Base-by-base conservation (phyloP, 345 rosid species). In the Arabidopsis suecica region DNA sequence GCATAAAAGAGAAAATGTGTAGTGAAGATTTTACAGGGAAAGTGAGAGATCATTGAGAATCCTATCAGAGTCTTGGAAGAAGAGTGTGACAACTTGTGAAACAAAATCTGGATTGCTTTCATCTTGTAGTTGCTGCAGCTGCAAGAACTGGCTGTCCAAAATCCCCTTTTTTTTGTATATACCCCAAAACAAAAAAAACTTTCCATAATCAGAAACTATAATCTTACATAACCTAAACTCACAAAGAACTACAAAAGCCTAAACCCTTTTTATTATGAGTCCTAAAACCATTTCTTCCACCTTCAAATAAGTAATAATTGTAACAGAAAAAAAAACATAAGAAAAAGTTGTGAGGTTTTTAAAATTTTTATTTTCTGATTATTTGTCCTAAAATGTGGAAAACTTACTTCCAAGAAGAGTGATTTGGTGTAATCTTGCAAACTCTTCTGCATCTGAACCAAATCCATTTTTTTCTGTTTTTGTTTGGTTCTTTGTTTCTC, bases 101-200 rank as follows among this genome's bases (percentile, higher is more conserved):
- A 90, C 97, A 84, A 95, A 95, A 82, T 89, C 92, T 59, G 99
- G 97, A 84, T 88, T 92, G 87, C 89, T 89, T 81, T 95, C 99
- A 82, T 95, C 99, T 84, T 88, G 97, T 71, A 95, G 85, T 69
- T 90, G 89, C 80, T 88, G 97, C 61, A 95, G 91, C 85, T 90
- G 97, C 61, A 83, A 68, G 71, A 86, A 91, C 86, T 95, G 99
- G 62, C 83, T 66, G 73, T 92, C 99, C 89, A 95, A 73, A 83
- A 89, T 65, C 18, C 97, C 96, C 97, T 79, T 72, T 79, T 72
- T 73, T 72, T 73, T 58, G 32, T 28, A 28, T 34, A 48, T 60
- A 44, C 67, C 56, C 20, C 67, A 44, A 22, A 22, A 61, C 38
- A 28, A 28, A 10, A 28, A 28, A 28, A 10, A 28, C n/a, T 57